These are phyloP conservation scores for Urochloa ruziziensis DNA, from an alignment of 176 grass and related monocot genomes.

Conservation along the genomic window DNA sequence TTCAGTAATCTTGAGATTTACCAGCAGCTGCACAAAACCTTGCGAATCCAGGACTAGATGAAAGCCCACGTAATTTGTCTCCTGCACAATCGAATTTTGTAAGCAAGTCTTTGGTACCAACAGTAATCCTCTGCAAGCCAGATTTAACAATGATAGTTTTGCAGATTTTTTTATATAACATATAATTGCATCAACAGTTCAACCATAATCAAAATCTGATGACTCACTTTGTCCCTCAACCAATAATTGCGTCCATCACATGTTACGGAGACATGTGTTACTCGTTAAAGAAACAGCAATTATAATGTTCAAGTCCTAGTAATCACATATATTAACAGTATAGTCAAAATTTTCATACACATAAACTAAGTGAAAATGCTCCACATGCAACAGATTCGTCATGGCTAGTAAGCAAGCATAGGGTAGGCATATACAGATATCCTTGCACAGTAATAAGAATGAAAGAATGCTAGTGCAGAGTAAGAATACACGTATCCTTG, in stretches of 20 bases:
- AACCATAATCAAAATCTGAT: not conserved
- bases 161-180: constrained; percentile 2
- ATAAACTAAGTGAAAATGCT: too few species aligned
- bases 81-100: constrained; percentile 30
- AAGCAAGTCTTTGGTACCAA: constrained; percentile 18
- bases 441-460: not conserved
- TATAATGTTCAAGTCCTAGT: too few species aligned
- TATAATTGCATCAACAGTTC: not conserved
- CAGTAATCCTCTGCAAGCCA: not conserved
- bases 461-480: not conserved
- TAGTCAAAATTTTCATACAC: too few species aligned
- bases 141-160: constrained; percentile 7
- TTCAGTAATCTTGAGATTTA: constrained; percentile 27
- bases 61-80: not conserved
- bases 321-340: too few species aligned
- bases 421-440: not conserved
- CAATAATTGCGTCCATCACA: too few species aligned
- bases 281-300: too few species aligned
- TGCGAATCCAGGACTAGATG: not conserved
- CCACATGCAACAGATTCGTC: not conserved
- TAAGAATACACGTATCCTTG: not conserved
- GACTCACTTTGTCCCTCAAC: not conserved
- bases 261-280: too few species aligned
- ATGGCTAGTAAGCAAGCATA: not conserved
- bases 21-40: not conserved